Evolutionary conservation across 1,139 yeast genomes (phyloP).

Genomic region (Scheffersomyces lignicola): DNA sequence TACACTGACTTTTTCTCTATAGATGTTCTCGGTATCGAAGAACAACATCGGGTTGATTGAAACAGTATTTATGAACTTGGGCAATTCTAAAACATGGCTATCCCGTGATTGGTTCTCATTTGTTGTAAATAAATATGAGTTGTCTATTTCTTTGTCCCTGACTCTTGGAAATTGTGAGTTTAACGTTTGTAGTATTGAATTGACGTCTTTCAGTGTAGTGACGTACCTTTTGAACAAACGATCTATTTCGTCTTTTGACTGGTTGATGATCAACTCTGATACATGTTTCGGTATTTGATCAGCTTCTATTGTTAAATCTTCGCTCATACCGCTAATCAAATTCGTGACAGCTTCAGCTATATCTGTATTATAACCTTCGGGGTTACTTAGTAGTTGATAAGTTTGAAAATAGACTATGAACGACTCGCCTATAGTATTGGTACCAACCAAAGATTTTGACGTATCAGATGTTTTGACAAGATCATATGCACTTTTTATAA

Average conservation of each 20-base stretch:
- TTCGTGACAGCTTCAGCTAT: background rate
- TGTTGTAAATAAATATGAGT: too few relatives aligned
- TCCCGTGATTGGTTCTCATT: too few relatives aligned
- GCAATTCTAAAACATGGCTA: too few relatives aligned
- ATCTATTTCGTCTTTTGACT: background rate
- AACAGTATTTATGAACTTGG: slow-evolving; percentile 6
- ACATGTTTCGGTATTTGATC: background rate
- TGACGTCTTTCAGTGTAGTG: background rate
- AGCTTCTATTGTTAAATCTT: background rate
- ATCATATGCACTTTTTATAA: background rate
- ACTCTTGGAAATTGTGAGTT: too few relatives aligned
- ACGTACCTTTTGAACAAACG: background rate
- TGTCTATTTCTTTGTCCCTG: too few relatives aligned
- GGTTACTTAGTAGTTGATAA: background rate
- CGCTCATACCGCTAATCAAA: background rate
- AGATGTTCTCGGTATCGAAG: slow-evolving; percentile 4
- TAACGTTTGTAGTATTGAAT: background rate
- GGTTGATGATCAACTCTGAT: background rate
- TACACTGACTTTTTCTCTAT: background rate
- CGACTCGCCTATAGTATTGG: background rate
- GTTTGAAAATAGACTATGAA: background rate
- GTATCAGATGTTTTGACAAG: background rate
- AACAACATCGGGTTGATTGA: slow-evolving; percentile 11
- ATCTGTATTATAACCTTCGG: background rate
- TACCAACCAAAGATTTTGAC: background rate